A percentile compares a stretch with the other conserved stretches of the same genome.
Evolutionary conservation across 441 rosid genomes (phyloP).

Genomic region (Flueggea neowawraea): DNA sequence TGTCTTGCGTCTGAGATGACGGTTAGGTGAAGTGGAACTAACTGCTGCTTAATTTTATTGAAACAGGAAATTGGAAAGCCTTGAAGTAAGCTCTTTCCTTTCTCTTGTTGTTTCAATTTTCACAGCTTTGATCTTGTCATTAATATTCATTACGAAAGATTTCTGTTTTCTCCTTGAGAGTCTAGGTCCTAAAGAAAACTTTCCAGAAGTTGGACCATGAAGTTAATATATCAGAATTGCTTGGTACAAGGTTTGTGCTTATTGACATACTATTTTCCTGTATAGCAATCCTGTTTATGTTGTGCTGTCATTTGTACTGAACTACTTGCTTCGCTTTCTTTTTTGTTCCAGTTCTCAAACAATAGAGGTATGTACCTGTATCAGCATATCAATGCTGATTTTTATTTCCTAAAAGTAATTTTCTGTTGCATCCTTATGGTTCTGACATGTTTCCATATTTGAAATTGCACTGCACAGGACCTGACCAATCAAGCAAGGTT

Average conservation of each 20-base stretch:
- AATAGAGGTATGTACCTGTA: constrained; percentile 47
- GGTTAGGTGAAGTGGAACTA: constrained; percentile 4
- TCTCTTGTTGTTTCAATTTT: background rate
- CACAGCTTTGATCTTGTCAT: background rate
- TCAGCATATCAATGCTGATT: constrained; percentile 1
- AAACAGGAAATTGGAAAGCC: constrained; percentile 79
- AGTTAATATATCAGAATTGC: constrained; percentile 68
- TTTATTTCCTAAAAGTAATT: constrained; percentile 4
- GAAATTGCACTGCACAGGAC: constrained; percentile 38
- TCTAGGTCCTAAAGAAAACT: constrained; percentile 73
- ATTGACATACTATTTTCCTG: background rate
- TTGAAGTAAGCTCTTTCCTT: constrained; percentile 57
- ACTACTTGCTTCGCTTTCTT: constrained; percentile 4
- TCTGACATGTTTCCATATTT: constrained; percentile 13
- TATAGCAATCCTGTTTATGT: constrained; percentile 1
- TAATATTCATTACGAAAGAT: background rate
- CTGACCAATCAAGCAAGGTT: constrained; percentile 44
- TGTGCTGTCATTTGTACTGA: constrained; percentile 6
- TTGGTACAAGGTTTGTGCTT: constrained; percentile 55
- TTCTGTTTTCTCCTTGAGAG: constrained; percentile 37
- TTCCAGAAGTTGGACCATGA: constrained; percentile 80
- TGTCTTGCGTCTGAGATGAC: constrained; percentile 6
- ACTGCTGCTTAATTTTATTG: constrained; percentile 20
- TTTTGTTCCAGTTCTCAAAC: constrained; percentile 60
- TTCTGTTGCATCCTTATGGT: background rate